Percentiles rank a stretch among this genome's conserved stretches.
Conservation (phyloP, 306 rosid genomes). For the Inga laurina region DNA sequence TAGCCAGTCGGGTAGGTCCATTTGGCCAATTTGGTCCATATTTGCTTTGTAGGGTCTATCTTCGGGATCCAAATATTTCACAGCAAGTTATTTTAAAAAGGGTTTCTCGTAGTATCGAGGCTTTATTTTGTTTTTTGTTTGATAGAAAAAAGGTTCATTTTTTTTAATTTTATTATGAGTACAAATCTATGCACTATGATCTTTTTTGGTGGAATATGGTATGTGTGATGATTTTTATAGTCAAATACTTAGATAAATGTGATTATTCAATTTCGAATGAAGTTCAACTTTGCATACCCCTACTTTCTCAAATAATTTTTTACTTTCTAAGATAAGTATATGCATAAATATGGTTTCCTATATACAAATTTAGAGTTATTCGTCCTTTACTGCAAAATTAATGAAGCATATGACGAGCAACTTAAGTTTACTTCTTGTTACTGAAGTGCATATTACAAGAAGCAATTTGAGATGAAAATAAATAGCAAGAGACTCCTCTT, state of each 20-base stretch:
- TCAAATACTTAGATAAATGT: not conserved
- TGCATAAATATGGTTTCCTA: not conserved
- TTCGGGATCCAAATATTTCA: not conserved
- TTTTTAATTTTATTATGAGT: not conserved
- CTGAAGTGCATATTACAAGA: too few relatives aligned
- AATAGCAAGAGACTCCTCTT: too few relatives aligned
- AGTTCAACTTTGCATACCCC: not conserved
- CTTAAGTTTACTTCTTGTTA: too few relatives aligned
- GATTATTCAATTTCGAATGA: not conserved
- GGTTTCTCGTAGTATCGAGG: not conserved
- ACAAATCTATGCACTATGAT: not conserved
- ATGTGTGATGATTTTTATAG: not conserved
- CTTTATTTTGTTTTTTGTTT: too few relatives aligned
- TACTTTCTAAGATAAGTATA: not conserved
- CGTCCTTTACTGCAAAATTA: too few relatives aligned
- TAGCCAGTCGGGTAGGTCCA: conserved; percentile 13
- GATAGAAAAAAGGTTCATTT: not conserved
- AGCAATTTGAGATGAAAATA: too few relatives aligned
- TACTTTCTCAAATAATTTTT: not conserved
- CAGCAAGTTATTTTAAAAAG: not conserved
- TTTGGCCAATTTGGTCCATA: not conserved
- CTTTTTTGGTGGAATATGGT: too few relatives aligned
- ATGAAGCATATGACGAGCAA: too few relatives aligned
- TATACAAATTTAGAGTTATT: not conserved
- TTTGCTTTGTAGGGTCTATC: not conserved